These are phyloP conservation scores for Fusarium sp. DNA, from an alignment of 2,329 filamentous ascomycete genomes.

Conservation along the genomic window DNA sequence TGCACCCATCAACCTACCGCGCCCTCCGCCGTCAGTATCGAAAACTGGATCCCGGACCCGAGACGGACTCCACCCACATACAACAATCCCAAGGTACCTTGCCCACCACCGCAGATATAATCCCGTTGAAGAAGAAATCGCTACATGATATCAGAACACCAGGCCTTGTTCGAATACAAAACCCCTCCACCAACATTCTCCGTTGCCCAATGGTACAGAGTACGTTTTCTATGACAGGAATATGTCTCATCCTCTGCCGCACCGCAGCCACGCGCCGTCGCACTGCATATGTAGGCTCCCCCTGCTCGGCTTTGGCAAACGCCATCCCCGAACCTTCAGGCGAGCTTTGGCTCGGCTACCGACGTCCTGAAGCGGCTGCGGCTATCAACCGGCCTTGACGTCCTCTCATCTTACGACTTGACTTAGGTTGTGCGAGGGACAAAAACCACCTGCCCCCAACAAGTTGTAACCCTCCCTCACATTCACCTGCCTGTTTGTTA, in stretches of 20 bases:
- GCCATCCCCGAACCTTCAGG: conserved; percentile 39
- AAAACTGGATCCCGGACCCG: conserved; percentile 37
- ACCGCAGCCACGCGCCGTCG: conserved; percentile 24
- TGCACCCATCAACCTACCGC: conserved; percentile 8
- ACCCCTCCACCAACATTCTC: conserved; percentile 13
- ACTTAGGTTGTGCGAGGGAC: conserved; percentile 18
- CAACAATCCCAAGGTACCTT: neutral
- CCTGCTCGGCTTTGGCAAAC: conserved; percentile 38
- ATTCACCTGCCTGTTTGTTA: conserved; percentile 20
- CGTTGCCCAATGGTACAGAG: conserved; percentile 24
- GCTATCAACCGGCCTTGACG: conserved; percentile 20
- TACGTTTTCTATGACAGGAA: conserved; percentile 34
- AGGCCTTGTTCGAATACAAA: conserved; percentile 21
- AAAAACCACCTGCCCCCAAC: conserved; percentile 44
- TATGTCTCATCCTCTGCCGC: conserved; percentile 37
- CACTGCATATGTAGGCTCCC: conserved; percentile 20
- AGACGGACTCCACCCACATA: conserved; percentile 22
- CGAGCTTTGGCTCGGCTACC: conserved; percentile 45
- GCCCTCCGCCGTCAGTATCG: conserved; percentile 15
- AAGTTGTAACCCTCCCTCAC: conserved; percentile 18
- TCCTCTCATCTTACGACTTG: conserved; percentile 37
- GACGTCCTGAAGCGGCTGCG: conserved; percentile 33
- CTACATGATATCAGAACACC: conserved; percentile 2
- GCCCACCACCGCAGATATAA: conserved; percentile 2
- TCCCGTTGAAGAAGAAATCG: conserved; percentile 16